Percentiles rank a stretch among this genome's conserved stretches.
Conservation (phyloP, 2,329 filamentous ascomycete species). For the Trichoderma breve region DNA sequence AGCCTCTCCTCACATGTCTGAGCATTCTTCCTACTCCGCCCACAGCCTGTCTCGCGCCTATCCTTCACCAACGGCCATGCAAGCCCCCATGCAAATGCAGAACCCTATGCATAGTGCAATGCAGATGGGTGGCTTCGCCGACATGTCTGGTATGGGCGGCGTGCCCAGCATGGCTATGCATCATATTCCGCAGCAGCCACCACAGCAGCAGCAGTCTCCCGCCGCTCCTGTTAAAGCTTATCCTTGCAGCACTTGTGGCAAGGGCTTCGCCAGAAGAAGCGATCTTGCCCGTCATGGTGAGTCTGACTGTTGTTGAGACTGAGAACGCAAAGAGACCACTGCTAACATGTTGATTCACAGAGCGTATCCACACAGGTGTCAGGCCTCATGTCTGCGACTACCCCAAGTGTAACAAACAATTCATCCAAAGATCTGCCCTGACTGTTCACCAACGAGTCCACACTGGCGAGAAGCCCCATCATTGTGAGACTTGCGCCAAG, state of each 20-base stretch:
- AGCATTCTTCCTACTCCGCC: slow-evolving; percentile 56
- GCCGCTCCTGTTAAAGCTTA: slow-evolving; percentile 64
- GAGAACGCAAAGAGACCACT: not conserved
- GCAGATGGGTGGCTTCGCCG: slow-evolving; percentile 40
- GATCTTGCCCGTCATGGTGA: slow-evolving; percentile 90
- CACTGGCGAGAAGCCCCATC: slow-evolving; percentile 96
- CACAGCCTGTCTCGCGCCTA: slow-evolving; percentile 50
- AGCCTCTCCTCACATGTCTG: slow-evolving; percentile 58
- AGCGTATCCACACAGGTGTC: slow-evolving; percentile 91
- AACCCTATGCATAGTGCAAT: slow-evolving; percentile 43
- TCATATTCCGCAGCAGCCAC: slow-evolving; percentile 35
- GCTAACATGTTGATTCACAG: slow-evolving; percentile 49
- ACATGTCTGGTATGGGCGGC: slow-evolving; percentile 35
- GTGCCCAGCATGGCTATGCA: slow-evolving; percentile 41
- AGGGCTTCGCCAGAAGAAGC: slow-evolving; percentile 89
- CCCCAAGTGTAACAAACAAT: slow-evolving; percentile 86
- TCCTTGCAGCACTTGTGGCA: slow-evolving; percentile 83
- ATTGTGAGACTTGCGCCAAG: slow-evolving; percentile 96
- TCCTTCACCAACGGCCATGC: slow-evolving; percentile 54
- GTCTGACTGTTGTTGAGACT: not conserved
- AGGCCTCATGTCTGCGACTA: slow-evolving; percentile 91
- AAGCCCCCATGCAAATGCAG: slow-evolving; percentile 47
- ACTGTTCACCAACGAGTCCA: slow-evolving; percentile 95
- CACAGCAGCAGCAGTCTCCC: slow-evolving; percentile 33
- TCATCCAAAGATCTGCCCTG: slow-evolving; percentile 92